Conservation (phyloP, 2,329 filamentous ascomycete genomes). For the Huntiella savannae region DNA sequence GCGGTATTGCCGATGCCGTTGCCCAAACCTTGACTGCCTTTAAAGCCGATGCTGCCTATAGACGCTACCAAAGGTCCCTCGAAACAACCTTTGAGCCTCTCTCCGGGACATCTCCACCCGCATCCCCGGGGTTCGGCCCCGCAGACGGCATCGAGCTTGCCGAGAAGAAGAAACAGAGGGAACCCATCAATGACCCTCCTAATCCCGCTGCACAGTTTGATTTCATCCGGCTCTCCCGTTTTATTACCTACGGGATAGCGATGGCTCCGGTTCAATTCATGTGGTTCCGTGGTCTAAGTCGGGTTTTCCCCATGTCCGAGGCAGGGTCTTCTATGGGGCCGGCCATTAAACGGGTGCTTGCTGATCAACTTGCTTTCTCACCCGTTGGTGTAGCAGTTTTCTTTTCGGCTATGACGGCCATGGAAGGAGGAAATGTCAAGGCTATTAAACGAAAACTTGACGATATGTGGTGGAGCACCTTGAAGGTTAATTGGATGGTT, state of each 20-base stretch:
- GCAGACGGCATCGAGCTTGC: constrained; percentile 12
- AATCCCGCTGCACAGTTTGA: constrained; percentile 47
- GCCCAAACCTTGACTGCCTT: constrained; percentile 83
- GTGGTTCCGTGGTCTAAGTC: constrained; percentile 79
- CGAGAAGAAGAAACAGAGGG: constrained; percentile 50
- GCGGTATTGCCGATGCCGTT: constrained; percentile 88
- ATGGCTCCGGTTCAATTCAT: constrained; percentile 93
- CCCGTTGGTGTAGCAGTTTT: constrained; percentile 68
- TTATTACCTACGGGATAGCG: constrained; percentile 92
- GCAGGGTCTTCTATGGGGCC: constrained; percentile 46
- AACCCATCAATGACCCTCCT: constrained; percentile 30
- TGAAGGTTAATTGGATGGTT: constrained; percentile 88
- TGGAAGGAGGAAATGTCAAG: constrained; percentile 72
- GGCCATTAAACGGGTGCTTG: constrained; percentile 73
- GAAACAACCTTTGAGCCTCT: constrained; percentile 29
- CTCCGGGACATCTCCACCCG: constrained; percentile 17
- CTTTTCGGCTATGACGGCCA: constrained; percentile 91
- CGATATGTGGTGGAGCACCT: constrained; percentile 81
- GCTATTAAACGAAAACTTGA: constrained; percentile 70
- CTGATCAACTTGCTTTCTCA: constrained; percentile 86
- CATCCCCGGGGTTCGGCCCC: background rate
- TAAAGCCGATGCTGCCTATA: constrained; percentile 37
- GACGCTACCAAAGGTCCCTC: constrained; percentile 50
- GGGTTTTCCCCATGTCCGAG: constrained; percentile 70
- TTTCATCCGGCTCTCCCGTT: constrained; percentile 70